Evolutionary conservation across 108 stramenopile genomes (phyloP).

Genomic region (Discostella stelligeroides): DNA sequence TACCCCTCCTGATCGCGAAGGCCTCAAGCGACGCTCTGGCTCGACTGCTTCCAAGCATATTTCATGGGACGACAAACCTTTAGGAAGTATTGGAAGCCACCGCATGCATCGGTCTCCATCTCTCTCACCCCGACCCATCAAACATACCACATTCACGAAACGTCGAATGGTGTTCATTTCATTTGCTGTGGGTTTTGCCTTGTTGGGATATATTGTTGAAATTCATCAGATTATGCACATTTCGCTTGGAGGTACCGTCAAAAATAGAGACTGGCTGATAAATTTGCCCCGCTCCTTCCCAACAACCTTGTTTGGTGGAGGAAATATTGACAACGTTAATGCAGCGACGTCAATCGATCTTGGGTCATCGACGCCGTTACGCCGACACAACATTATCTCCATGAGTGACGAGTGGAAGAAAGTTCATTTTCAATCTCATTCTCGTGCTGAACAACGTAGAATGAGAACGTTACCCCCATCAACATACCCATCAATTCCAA

Average conservation of each 20-base stretch:
- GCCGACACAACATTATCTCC: slow-evolving; percentile 7
- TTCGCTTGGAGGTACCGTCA: not conserved
- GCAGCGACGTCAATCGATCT: not conserved
- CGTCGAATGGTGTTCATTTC: slow-evolving; percentile 13
- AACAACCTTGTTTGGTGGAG: not conserved
- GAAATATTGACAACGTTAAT: not conserved
- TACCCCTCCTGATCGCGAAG: slow-evolving; percentile 2
- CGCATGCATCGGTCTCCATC: not conserved
- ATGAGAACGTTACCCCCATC: slow-evolving; percentile 28
- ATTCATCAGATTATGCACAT: slow-evolving; percentile 14
- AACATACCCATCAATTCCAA: slow-evolving; percentile 2
- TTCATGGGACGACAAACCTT: not conserved
- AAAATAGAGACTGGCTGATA: slow-evolving; percentile 23
- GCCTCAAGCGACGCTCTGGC: not conserved
- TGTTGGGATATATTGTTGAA: slow-evolving; percentile 26
- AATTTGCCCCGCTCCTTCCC: slow-evolving; percentile 23
- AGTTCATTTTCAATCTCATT: slow-evolving; percentile 12
- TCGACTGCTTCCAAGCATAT: not conserved
- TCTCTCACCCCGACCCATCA: not conserved
- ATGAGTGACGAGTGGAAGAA: slow-evolving; percentile 28
- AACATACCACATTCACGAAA: not conserved
- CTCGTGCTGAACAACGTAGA: slow-evolving; percentile 22
- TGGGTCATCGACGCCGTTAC: not conserved
- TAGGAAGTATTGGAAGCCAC: not conserved
- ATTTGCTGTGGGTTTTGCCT: slow-evolving; percentile 16